Evolutionary conservation across 2,329 filamentous ascomycete genomes (phyloP), one percentile per base, ranked within the genome.

Genomic region (Exophiala xenobiotica): DNA sequence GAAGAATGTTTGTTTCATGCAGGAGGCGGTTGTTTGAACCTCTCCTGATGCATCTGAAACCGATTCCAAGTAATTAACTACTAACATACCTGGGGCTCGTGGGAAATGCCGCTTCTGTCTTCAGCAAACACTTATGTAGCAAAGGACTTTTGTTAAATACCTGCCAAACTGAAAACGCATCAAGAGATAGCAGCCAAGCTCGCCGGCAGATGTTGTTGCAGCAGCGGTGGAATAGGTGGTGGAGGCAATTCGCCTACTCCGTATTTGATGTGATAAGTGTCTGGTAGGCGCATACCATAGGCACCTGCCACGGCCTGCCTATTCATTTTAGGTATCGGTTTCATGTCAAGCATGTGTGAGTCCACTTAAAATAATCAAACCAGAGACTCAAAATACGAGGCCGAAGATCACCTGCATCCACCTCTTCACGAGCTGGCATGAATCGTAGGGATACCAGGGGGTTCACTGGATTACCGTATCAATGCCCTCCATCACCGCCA

Each of bases 1-100:
- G 39, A 38, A 39, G 33, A 22, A 42, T 40, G 45, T 41, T 27
- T 52, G 53, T 55, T 55, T 55, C 53, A 52, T 19, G 48, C 29
- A 40, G 31, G 49, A 24, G 33, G 31, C 29, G 33, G 26, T 35
- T 26, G 37, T 40, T 40, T 14, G 22, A 23, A 20, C 19, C 19
- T 40, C n/a, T 40, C 38, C 7, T n/a, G 9, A 9, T 11, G 19
- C 18, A 40, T 23, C 38, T 40, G 38, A 40, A 40, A 40, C 38
- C 23, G 22, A 12, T 18, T n/a, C n/a, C n/a, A n/a, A n/a, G n/a
- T n/a, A n/a, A n/a, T n/a, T n/a, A n/a, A n/a, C n/a, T n/a, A n/a
- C n/a, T n/a, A n/a, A n/a, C n/a, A n/a, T n/a, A n/a, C n/a, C n/a
- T n/a, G n/a, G n/a, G n/a, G n/a, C n/a, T n/a, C n/a, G n/a, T n/a